Evolutionary conservation across 164 flowering plant species (phyloP), one percentile per base, ranked within the genome.

Genomic region (Pachysandra terminalis): DNA sequence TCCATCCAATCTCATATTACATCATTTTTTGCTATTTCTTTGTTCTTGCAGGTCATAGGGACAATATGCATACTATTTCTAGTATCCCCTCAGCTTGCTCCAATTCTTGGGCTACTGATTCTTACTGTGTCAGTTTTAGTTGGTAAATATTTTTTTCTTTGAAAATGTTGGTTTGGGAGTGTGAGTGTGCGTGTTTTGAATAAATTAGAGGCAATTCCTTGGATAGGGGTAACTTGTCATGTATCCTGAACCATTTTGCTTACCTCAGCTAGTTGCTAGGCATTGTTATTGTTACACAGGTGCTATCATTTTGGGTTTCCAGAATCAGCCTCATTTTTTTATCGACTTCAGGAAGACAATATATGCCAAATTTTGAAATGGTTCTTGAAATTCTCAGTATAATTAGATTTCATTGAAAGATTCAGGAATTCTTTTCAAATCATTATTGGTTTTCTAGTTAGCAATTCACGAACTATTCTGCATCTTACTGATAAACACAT

Each of bases 81-180:
- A 67, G 71, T 95, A 45, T 82, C 98, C 26, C 84, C 93, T 48
- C 96, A 89, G 68, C 92, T 95, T 72, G 98, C 97, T 40, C 97
- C 97, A 45, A 71, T 91, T 73, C 78, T 91, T 52, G 97, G 90
- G 56, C 40, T 85, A 17, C 75, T 91, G 77, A 82, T 87, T 81
- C 83, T 89, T 52, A 74, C 84, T 16, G 86, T 91, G 22, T 91
- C 97, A n/a, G 64, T 82, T 76, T 81, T 73, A 55, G 94, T 83
- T 74, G 97, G 97, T 91, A 74, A 60, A 9, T 17, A 55, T 21
- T 10, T 64, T 55, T 59, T 24, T 35, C n/a, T 69, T 32, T 19
- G 23, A 21, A 55, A 52, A 57, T 26, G 16, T 54, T 25, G 23
- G 49, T 26, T 49, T 61, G 37, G 27, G n/a, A n/a, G n/a, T n/a